These are phyloP conservation scores for Aureobasidium namibiae DNA, from an alignment of 2,329 filamentous ascomycete genomes.

Conservation along the genomic window DNA sequence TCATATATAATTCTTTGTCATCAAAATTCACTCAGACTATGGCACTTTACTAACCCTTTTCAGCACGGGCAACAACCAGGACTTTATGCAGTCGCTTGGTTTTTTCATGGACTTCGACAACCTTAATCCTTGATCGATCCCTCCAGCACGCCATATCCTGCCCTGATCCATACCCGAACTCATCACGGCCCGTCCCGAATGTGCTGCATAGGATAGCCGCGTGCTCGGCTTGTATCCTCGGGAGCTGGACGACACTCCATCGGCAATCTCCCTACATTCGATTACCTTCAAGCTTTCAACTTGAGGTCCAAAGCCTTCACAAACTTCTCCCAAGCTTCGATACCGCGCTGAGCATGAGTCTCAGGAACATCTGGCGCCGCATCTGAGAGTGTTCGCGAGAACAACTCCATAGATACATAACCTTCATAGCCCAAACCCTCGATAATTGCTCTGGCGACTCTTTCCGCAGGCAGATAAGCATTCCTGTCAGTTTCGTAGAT, in stretches of 20 bases:
- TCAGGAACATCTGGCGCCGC: constrained; percentile 44
- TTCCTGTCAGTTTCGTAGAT: constrained; percentile 52
- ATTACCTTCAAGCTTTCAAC: too few species aligned
- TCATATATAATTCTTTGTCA: too few species aligned
- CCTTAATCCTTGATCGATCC: neutral
- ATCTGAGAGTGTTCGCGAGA: constrained; percentile 52
- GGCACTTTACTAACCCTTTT: neutral
- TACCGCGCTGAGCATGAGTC: constrained; percentile 46
- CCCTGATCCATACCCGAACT: too few species aligned
- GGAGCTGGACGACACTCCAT: too few species aligned
- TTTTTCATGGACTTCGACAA: neutral
- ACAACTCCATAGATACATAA: constrained; percentile 65
- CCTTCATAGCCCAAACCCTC: constrained; percentile 58
- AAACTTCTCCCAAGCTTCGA: constrained; percentile 41
- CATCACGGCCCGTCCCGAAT: too few species aligned
- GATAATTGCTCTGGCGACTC: constrained; percentile 54
- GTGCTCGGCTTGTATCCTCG: too few species aligned
- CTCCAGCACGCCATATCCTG: too few species aligned
- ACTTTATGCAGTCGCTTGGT: constrained; percentile 1
- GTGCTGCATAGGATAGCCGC: too few species aligned
- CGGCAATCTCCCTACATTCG: too few species aligned
- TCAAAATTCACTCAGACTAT: neutral
- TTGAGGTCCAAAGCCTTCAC: neutral
- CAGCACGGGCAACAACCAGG: neutral
- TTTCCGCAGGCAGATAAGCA: constrained; percentile 58